A percentile compares a stretch with the other conserved stretches of the same genome.
These are phyloP conservation scores for Geosmithia flava DNA, from an alignment of 2,329 filamentous ascomycete genomes.

Conservation along the genomic window DNA sequence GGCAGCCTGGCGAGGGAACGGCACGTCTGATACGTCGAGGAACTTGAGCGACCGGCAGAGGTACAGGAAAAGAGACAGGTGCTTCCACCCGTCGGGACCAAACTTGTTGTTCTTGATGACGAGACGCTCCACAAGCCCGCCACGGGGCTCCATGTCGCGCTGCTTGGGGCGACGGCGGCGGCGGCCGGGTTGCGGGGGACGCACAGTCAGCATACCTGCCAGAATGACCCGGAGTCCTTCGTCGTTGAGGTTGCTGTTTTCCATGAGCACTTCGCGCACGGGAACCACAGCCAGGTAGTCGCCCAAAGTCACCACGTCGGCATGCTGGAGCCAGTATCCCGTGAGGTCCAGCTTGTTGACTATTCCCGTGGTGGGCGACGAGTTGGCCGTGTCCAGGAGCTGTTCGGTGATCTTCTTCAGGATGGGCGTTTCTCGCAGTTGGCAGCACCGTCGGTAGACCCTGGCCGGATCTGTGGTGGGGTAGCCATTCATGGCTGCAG, in stretches of 20 bases:
- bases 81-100: constrained; percentile 77
- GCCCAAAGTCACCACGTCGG: constrained; percentile 76
- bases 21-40: constrained; percentile 76
- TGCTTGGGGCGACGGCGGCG: constrained; percentile 36
- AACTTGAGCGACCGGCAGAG: constrained; percentile 78
- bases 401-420: constrained; percentile 87
- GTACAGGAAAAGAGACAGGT: constrained; percentile 81
- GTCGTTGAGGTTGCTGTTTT: constrained; percentile 78
- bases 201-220: constrained; percentile 73
- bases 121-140: constrained; percentile 74
- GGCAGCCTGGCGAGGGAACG: constrained; percentile 47
- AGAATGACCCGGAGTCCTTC: constrained; percentile 79
- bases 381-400: constrained; percentile 59
- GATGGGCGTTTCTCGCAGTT: constrained; percentile 83
- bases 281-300: constrained; percentile 93
- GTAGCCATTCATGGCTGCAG: constrained; percentile 18
- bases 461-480: constrained; percentile 85
- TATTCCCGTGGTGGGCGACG: constrained; percentile 54
- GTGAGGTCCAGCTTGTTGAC: constrained; percentile 75
- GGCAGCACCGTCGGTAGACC: constrained; percentile 90
- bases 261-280: constrained; percentile 72
- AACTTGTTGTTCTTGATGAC: constrained; percentile 90
- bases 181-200: constrained; percentile 21
- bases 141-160: constrained; percentile 31
- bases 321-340: constrained; percentile 69